Conservation (phyloP, 2,329 filamentous ascomycete species). For the Fusarium piperis region DNA sequence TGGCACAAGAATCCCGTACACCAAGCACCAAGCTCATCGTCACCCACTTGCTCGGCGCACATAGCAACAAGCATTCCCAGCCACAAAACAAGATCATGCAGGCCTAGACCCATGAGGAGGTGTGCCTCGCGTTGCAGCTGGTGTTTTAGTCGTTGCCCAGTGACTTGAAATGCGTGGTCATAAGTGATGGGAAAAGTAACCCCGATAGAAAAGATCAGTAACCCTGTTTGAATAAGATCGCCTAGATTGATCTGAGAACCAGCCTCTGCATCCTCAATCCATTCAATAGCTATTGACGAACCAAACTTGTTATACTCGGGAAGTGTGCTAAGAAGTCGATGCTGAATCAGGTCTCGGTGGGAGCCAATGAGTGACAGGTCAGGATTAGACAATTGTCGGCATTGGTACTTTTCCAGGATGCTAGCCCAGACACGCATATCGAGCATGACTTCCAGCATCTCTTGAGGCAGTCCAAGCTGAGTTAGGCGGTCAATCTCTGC, state of each 20-base stretch:
- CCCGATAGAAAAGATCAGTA: neutral
- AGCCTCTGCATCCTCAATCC: neutral
- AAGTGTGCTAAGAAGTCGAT: neutral
- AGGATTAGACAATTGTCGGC: neutral
- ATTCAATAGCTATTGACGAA: neutral
- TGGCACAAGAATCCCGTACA: neutral
- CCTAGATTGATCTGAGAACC: neutral
- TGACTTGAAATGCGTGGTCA: neutral
- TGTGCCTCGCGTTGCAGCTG: neutral
- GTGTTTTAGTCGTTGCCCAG: neutral
- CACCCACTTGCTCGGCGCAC: neutral
- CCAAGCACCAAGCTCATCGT: neutral
- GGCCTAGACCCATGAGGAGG: neutral
- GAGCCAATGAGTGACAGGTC: neutral
- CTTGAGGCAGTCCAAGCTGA: neutral
- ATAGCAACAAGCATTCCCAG: neutral
- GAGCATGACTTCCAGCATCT: neutral
- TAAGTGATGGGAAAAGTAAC: neutral
- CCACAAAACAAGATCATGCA: neutral
- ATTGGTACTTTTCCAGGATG: neutral
- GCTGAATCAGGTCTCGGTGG: neutral
- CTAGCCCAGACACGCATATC: neutral
- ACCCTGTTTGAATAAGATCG: neutral
- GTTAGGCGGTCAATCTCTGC: neutral
- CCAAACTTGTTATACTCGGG: neutral